These are phyloP conservation scores for Pestalotiopsis sp. DNA, from an alignment of 2,329 filamentous ascomycete genomes.

Conservation along the genomic window DNA sequence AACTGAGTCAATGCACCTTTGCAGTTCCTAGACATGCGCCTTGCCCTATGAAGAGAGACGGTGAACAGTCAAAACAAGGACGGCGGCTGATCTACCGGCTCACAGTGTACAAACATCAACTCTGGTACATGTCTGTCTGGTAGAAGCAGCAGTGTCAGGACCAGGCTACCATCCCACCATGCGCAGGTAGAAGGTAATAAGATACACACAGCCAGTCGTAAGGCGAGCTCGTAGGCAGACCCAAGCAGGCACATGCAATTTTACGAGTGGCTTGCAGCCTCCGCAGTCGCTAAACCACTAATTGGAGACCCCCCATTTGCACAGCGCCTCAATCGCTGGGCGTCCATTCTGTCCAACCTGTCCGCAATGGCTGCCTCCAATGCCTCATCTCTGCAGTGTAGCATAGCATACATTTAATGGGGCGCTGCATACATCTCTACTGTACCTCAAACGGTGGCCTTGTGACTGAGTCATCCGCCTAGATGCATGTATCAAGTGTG, in stretches of 20 bases:
- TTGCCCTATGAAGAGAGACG: background rate
- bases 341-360: background rate
- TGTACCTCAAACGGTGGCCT: background rate
- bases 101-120: background rate
- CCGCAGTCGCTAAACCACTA: background rate
- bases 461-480: background rate
- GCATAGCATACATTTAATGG: background rate
- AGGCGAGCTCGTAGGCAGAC: background rate
- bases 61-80: constrained; percentile 3
- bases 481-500: background rate
- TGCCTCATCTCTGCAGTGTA: background rate
- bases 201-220: background rate
- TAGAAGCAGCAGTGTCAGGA: background rate
- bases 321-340: background rate
- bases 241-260: constrained; percentile 5
- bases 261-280: background rate
- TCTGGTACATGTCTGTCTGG: background rate
- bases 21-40: background rate
- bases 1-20: background rate
- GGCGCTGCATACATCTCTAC: background rate
- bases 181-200: background rate
- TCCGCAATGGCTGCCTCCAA: background rate
- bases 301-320: background rate
- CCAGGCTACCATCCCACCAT: background rate
- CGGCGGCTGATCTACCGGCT: background rate